Conservation (phyloP, 2,329 filamentous ascomycete species). For the Akanthomyces lecanii region DNA sequence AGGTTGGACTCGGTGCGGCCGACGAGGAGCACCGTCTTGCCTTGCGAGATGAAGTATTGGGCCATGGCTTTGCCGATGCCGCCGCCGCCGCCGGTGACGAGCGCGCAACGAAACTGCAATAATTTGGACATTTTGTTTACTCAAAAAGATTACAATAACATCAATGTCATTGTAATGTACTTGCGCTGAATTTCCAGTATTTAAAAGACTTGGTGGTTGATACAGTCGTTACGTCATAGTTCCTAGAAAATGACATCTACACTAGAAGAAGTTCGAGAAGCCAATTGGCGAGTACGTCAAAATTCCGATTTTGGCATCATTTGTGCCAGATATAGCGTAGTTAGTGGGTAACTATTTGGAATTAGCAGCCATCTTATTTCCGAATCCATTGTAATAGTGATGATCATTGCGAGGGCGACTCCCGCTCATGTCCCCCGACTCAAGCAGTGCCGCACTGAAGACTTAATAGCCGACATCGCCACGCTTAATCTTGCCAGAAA, state of each 20-base stretch:
- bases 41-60: slow-evolving; percentile 40
- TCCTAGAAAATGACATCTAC: neutral
- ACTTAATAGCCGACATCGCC: slow-evolving; percentile 20
- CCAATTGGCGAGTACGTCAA: neutral
- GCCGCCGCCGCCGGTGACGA: slow-evolving; percentile 48
- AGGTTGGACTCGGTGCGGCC: slow-evolving; percentile 54
- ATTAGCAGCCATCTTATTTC: neutral
- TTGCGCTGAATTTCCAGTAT: no score
- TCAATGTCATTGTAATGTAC: neutral
- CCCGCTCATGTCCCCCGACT: neutral
- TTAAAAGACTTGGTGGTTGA: no score
- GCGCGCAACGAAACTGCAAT: slow-evolving; percentile 39
- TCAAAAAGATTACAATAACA: neutral
- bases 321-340: neutral
- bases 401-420: neutral
- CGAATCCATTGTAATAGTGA: neutral
- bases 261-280: neutral
- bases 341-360: neutral
- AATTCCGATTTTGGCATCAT: neutral
- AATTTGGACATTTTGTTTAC: neutral
- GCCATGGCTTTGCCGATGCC: slow-evolving; percentile 49
- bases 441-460: neutral
- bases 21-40: slow-evolving; percentile 49
- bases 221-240: slow-evolving; percentile 2
- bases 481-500: slow-evolving; percentile 22